Percentiles rank a stretch among this genome's conserved stretches.
phyloP scores from a whole-genome alignment of 2,329 filamentous ascomycete species.

The Xylariaceae sp. region DNA sequence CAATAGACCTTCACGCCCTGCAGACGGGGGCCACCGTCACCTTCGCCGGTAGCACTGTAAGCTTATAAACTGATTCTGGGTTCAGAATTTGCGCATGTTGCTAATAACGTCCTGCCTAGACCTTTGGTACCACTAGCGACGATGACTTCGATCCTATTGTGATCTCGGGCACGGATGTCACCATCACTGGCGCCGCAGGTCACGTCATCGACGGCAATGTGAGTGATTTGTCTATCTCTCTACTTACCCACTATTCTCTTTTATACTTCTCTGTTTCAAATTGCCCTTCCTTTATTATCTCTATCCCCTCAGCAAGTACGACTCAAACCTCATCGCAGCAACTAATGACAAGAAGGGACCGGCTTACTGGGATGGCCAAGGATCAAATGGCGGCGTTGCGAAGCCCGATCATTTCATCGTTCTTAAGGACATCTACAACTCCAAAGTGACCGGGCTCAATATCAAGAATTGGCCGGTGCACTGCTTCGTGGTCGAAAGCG shows the following conservation, averaged over 20 bases:
- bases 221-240: too few relatives aligned
- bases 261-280: too few relatives aligned
- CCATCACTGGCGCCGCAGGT: background rate
- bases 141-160: background rate
- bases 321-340: too few relatives aligned
- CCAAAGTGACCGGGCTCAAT: background rate
- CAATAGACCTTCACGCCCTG: background rate
- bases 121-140: background rate
- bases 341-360: background rate
- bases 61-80: background rate
- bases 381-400: background rate
- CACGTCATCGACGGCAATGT: background rate
- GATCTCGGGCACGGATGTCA: background rate
- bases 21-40: background rate
- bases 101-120: background rate
- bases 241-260: too few relatives aligned
- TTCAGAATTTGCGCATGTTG: background rate
- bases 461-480: conserved; percentile 2
- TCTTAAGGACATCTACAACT: background rate
- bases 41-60: background rate
- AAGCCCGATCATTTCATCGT: conserved; percentile 3
- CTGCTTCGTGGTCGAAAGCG: background rate
- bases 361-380: background rate
- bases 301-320: too few relatives aligned
- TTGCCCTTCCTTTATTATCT: too few relatives aligned